Conservation (phyloP, 2,329 filamentous ascomycete species). For the Cadophora sp. region DNA sequence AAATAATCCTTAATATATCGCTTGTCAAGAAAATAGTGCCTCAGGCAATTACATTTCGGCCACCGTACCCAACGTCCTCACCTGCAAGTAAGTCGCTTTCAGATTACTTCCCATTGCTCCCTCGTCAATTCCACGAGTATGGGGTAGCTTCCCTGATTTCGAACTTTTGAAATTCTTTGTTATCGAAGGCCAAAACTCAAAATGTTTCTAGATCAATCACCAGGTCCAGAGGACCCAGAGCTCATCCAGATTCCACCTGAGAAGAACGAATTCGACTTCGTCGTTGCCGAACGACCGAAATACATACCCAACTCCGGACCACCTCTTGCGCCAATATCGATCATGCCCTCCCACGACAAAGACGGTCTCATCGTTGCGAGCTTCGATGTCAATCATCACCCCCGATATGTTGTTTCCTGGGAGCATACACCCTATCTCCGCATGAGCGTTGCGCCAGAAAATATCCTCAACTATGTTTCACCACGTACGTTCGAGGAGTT, state of each 20-base stretch:
- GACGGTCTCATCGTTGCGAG: slow-evolving; percentile 62
- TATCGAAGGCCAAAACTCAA: background rate
- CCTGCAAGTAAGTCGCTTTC: slow-evolving; percentile 3
- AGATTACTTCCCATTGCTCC: background rate
- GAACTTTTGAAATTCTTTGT: background rate
- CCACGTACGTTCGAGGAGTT: slow-evolving; percentile 62
- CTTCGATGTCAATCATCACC: slow-evolving; percentile 52
- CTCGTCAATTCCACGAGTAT: background rate
- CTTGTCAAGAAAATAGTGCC: background rate
- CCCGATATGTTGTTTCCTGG: slow-evolving; percentile 41
- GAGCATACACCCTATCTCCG: slow-evolving; percentile 50
- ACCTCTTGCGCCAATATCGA: slow-evolving; percentile 53
- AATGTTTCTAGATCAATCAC: slow-evolving; percentile 11
- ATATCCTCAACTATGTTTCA: slow-evolving; percentile 64
- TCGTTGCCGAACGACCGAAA: slow-evolving; percentile 39
- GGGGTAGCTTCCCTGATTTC: background rate
- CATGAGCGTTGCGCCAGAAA: slow-evolving; percentile 58
- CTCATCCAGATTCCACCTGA: background rate
- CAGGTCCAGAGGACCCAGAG: background rate
- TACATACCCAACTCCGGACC: slow-evolving; percentile 58
- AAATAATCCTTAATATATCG: background rate
- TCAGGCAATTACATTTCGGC: background rate
- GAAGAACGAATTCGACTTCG: slow-evolving; percentile 40
- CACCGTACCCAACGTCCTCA: background rate
- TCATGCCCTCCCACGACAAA: slow-evolving; percentile 55